Conservation (phyloP, 345 rosid genomes). For the Citrus mangshanensis region DNA sequence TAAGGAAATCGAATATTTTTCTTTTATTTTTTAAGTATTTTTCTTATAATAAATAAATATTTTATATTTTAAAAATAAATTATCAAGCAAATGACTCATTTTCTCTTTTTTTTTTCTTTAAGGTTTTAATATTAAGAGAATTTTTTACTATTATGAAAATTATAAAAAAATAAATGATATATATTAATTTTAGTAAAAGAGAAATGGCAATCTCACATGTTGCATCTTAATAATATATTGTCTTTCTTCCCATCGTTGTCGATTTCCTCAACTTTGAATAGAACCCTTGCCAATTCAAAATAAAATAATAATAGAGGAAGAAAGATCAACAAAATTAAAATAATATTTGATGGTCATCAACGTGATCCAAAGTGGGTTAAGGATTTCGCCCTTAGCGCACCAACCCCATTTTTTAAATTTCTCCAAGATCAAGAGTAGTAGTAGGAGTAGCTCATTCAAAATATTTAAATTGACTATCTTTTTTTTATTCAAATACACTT, state of each 20-base stretch:
- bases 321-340: neutral
- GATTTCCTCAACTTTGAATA: neutral
- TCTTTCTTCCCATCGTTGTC: neutral
- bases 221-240: neutral
- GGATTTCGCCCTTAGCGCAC: neutral
- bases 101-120: too few relatives aligned
- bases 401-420: neutral
- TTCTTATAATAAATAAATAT: too few relatives aligned
- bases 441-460: neutral
- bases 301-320: neutral
- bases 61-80: too few relatives aligned
- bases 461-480: neutral
- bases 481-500: neutral
- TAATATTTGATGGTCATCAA: neutral
- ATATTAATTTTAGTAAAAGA: too few relatives aligned
- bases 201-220: too few relatives aligned
- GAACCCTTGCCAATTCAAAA: neutral
- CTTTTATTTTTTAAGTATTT: too few relatives aligned
- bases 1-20: too few relatives aligned
- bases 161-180: too few relatives aligned
- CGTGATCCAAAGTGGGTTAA: neutral
- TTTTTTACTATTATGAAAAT: too few relatives aligned
- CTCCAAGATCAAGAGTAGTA: neutral
- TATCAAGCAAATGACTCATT: too few relatives aligned
- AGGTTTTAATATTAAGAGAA: too few relatives aligned